A percentile compares a stretch with the other conserved stretches of the same genome.
Conservation (phyloP, 805 yeast genomes). For the Sungouiozyma intestinalis region DNA sequence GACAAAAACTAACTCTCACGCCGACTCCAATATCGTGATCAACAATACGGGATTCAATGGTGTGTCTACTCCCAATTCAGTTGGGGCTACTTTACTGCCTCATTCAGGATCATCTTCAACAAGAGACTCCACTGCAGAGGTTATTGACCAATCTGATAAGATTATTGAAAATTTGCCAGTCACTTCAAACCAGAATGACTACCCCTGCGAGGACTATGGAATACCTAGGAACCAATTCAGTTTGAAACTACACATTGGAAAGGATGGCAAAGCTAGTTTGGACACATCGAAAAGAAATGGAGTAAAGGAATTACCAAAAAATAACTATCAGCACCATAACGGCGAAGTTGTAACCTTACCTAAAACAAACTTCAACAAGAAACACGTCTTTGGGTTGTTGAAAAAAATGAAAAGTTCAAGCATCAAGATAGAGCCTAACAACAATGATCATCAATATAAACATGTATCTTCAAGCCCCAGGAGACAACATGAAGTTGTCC, state of each 20-base stretch:
- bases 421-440: too few species aligned
- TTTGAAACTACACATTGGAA: not conserved
- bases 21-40: not conserved
- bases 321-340: not conserved
- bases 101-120: too few species aligned
- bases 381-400: constrained; percentile 17
- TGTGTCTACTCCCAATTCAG: not conserved
- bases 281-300: not conserved
- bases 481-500: not conserved
- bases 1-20: constrained; percentile 4
- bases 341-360: not conserved
- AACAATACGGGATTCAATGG: not conserved
- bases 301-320: too few species aligned
- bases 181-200: not conserved
- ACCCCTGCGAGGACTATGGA: not conserved
- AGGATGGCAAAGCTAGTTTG: not conserved
- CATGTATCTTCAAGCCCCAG: not conserved
- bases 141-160: too few species aligned
- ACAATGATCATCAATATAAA: constrained; percentile 1
- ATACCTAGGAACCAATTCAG: not conserved
- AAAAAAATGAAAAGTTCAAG: constrained; percentile 17
- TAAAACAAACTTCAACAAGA: constrained; percentile 10
- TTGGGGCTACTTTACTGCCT: too few species aligned
- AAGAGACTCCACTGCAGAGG: too few species aligned
- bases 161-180: not conserved